Evolutionary conservation across 169 alveolate genomes (phyloP).

Genomic region (Perkinsus chesapeaki): DNA sequence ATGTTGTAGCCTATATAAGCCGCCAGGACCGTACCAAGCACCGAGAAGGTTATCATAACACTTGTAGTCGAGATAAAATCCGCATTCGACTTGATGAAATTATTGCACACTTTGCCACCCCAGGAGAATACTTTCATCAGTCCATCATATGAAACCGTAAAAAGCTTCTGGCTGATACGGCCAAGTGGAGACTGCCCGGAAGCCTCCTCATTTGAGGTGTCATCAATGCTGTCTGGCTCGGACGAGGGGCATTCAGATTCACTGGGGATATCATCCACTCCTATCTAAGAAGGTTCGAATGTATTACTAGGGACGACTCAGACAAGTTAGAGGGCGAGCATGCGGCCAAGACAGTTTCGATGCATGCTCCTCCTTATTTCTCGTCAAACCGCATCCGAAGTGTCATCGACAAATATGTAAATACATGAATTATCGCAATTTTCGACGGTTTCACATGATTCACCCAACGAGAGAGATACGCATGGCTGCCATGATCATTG

Average conservation of each 20-base stretch:
- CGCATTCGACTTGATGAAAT: background rate
- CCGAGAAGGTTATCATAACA: background rate
- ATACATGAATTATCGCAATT: too few species aligned
- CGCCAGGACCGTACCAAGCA: background rate
- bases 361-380: too few species aligned
- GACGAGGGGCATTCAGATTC: background rate
- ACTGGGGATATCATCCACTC: too few species aligned
- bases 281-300: too few species aligned
- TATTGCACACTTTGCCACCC: background rate
- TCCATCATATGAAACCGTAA: background rate
- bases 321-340: too few species aligned
- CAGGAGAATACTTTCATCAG: background rate
- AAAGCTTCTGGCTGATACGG: background rate
- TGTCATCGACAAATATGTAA: too few species aligned
- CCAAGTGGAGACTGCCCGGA: background rate
- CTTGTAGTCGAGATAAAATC: background rate
- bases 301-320: background rate
- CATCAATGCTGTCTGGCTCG: background rate
- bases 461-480: too few species aligned
- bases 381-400: too few species aligned
- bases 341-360: too few species aligned
- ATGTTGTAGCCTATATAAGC: background rate
- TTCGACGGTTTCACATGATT: too few species aligned
- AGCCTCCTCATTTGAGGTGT: background rate
- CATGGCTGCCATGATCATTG: too few species aligned